Evolutionary conservation across 2,329 filamentous ascomycete genomes (phyloP), one percentile per base, ranked within the genome.

Genomic region (Verticillium longisporum): DNA sequence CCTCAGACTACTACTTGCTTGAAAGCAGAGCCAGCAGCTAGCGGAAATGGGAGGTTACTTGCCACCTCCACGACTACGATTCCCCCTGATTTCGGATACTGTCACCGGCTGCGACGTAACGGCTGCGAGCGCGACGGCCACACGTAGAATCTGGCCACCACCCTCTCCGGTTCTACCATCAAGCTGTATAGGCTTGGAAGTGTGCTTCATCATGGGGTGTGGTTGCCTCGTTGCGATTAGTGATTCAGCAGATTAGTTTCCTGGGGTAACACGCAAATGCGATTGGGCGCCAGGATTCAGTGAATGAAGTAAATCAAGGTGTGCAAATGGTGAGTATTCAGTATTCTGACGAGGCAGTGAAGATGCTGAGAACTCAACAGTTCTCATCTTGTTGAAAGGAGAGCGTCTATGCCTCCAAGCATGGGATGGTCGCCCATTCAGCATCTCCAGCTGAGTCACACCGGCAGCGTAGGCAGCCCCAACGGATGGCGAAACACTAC

Each of bases 111-210:
- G 79, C 0, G 77, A 77, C 1, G 82, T 82, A 33, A 88, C 76
- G 1, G 85, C 81, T 11, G 85, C 80, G 6, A 88, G 73, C 1
- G 77, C 77, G 38, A 84, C 75, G 2, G 84, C 83, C 1, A 86
- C 74, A 54, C 86, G 74, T 0, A 88, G 79, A 0, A 88, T 71
- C 65, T 88, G 85, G 2, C 85, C 85, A 4, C 85, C 86, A 4
- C 86, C 86, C 68, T 88, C 85, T 1, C 85, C 84, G 0, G 78
- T 83, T 13, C 77, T 72, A 15, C 85, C 85, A 65, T 87, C 83
- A 1, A 88, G 70, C 59, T 78, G 73, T 31, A 86, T 76, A 7
- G 69, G 63, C 53, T 74, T 76, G 66, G 70, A 69, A 6, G 10
- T 31, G 18, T 53, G 21, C 21, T n/a, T 2, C 45, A 53, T 53